These are phyloP conservation scores for Phytophthora cryptogea DNA, from an alignment of 352 stramenopile genomes.

Conservation along the genomic window DNA sequence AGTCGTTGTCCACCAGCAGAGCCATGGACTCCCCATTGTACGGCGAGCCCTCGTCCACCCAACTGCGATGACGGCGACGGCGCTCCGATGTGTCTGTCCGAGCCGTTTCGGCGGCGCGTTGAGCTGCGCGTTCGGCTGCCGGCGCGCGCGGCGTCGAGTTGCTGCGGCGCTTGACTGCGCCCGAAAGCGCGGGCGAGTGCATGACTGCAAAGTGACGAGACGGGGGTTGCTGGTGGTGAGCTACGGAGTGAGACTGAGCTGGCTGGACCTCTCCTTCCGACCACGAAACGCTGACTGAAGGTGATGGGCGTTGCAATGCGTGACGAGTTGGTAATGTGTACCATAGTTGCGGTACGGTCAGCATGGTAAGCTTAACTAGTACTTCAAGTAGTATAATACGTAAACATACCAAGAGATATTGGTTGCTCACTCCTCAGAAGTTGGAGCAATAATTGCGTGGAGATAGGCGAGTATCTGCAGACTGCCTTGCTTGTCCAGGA, in stretches of 20 bases:
- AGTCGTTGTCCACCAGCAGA: conserved; percentile 32
- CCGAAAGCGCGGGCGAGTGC: conserved; percentile 70
- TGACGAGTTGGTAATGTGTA: not conserved
- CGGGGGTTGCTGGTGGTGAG: conserved; percentile 2
- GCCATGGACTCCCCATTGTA: conserved; percentile 33
- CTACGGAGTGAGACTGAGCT: conserved; percentile 11
- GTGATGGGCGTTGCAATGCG: not conserved
- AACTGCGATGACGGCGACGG: conserved; percentile 41
- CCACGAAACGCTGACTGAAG: conserved; percentile 1
- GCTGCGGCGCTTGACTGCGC: conserved; percentile 49
- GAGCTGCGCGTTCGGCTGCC: conserved; percentile 22
- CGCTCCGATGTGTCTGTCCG: conserved; percentile 16
- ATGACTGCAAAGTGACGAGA: conserved; percentile 26
- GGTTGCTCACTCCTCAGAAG: not conserved
- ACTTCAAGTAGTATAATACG: no score
- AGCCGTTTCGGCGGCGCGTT: conserved; percentile 20
- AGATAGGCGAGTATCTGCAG: conserved; percentile 73
- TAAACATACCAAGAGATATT: not conserved
- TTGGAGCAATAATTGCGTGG: conserved; percentile 6
- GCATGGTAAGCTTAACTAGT: not conserved
- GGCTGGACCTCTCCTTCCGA: conserved; percentile 8
- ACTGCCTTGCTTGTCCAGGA: conserved; percentile 86
- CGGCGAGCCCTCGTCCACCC: conserved; percentile 33
- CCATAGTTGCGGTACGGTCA: not conserved
- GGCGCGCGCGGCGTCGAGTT: conserved; percentile 36